phyloP scores from a whole-genome alignment of 2,329 filamentous ascomycete genomes.

The Decorospora gaudefroyi region DNA sequence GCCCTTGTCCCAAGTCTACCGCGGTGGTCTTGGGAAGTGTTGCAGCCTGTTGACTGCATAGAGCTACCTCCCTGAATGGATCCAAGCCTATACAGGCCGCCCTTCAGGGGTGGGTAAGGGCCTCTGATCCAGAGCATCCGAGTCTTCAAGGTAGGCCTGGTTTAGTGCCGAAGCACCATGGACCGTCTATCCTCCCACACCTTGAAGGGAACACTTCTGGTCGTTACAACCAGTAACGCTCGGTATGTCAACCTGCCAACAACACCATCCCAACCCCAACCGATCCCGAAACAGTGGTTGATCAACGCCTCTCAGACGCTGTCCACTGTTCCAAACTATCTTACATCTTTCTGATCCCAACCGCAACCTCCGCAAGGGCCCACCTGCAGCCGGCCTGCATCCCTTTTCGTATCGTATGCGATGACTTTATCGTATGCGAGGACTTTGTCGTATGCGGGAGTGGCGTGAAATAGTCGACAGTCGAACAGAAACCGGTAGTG shows the following conservation, averaged over 20 bases:
- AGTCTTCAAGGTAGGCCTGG: conserved; percentile 14
- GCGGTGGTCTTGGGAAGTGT: neutral
- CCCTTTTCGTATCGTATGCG: no score
- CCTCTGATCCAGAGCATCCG: no score
- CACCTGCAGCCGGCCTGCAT: conserved; percentile 4
- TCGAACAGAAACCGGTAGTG: conserved; percentile 1
- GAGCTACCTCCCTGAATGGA: conserved; percentile 1
- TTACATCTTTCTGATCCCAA: conserved; percentile 9
- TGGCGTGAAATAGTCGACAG: conserved; percentile 2
- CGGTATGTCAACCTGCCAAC: neutral
- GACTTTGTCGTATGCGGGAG: neutral
- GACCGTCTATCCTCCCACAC: conserved; percentile 18
- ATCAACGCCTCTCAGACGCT: no score
- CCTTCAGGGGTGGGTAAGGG: conserved; percentile 1
- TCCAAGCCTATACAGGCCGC: conserved; percentile 1
- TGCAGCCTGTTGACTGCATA: neutral
- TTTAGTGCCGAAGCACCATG: conserved; percentile 11
- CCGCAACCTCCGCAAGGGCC: conserved; percentile 8
- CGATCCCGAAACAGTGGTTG: no score
- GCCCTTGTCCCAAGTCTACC: neutral
- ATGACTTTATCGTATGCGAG: no score
- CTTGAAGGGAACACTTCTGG: conserved; percentile 1
- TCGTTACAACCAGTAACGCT: neutral
- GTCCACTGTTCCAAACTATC: neutral
- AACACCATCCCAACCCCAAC: neutral